Evolutionary conservation across 306 rosid species (phyloP).

Genomic region (Acacia melanoxylon): DNA sequence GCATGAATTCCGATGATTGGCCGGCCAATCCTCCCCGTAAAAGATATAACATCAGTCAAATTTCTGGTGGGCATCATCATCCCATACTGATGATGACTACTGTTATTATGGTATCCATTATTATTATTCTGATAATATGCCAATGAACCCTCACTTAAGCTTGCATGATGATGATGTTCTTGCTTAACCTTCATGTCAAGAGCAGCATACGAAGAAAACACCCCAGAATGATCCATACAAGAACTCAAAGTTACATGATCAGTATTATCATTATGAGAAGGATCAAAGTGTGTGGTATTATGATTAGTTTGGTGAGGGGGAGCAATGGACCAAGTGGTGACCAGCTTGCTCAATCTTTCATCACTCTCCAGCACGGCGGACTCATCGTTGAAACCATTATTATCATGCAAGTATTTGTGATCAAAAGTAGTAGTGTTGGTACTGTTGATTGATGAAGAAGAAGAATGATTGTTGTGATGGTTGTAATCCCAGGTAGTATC

Average conservation of each 20-base stretch:
- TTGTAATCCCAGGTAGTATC: constrained; percentile 65
- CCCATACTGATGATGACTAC: constrained; percentile 36
- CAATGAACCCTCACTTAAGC: constrained; percentile 28
- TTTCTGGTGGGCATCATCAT: constrained; percentile 46
- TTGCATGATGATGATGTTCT: constrained; percentile 36
- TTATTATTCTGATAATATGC: constrained; percentile 42
- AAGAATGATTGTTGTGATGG: background rate
- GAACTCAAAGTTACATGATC: constrained; percentile 34
- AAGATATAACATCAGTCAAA: constrained; percentile 70
- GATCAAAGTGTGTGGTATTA: constrained; percentile 38
- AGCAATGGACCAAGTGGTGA: constrained; percentile 89
- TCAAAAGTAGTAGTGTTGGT: constrained; percentile 26
- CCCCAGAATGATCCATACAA: constrained; percentile 38
- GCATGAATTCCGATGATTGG: constrained; percentile 54
- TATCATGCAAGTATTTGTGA: constrained; percentile 38
- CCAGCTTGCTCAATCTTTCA: constrained; percentile 65
- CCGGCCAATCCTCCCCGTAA: constrained; percentile 51
- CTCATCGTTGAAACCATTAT: constrained; percentile 38
- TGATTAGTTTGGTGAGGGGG: constrained; percentile 46
- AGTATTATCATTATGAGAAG: constrained; percentile 8
- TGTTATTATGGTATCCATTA: constrained; percentile 34
- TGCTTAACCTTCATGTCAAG: constrained; percentile 42
- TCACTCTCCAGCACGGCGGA: constrained; percentile 47
- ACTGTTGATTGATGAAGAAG: constrained; percentile 40
- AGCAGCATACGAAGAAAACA: constrained; percentile 32